phyloP scores from a whole-genome alignment of 805 yeast genomes.

The Saturnispora sekii region DNA sequence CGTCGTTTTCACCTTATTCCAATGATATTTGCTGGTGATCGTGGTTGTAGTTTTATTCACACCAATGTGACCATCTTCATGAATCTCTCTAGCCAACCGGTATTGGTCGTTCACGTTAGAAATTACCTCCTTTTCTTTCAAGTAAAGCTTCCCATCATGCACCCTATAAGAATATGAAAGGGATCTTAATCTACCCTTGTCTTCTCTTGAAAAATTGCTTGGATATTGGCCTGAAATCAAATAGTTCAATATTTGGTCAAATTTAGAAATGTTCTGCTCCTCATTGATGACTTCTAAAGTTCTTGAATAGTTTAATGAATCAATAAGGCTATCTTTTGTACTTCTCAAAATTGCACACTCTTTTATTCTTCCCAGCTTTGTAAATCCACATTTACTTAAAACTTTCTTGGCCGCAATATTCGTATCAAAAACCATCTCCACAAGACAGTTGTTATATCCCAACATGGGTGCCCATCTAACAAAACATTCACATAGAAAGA shows the following conservation, averaged over 20 bases:
- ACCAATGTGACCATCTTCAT: conserved; percentile 65
- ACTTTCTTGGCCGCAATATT: conserved; percentile 75
- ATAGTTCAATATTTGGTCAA: conserved; percentile 67
- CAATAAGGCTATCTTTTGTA: conserved; percentile 66
- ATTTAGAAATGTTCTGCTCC: conserved; percentile 24
- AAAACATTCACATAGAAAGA: conserved; percentile 72
- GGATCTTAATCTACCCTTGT: conserved; percentile 78
- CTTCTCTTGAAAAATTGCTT: conserved; percentile 68
- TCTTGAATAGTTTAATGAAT: conserved; percentile 76
- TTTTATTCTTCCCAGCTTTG: conserved; percentile 67
- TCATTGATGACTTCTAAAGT: conserved; percentile 47
- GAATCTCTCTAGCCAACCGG: conserved; percentile 63
- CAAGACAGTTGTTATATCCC: conserved; percentile 77
- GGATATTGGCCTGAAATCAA: conserved; percentile 84
- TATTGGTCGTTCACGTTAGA: conserved; percentile 66
- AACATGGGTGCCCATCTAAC: conserved; percentile 85
- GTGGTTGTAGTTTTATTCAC: conserved; percentile 78
- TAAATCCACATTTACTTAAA: conserved; percentile 68
- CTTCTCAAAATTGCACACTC: conserved; percentile 88
- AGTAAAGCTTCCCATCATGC: conserved; percentile 59
- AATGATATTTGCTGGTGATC: conserved; percentile 74
- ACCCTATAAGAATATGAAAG: conserved; percentile 69
- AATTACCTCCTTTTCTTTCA: conserved; percentile 60
- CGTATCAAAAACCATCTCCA: conserved; percentile 82
- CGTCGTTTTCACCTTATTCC: conserved; percentile 86